Conservation (phyloP, 2,329 filamentous ascomycete genomes). For the Aureobasidium sp. region DNA sequence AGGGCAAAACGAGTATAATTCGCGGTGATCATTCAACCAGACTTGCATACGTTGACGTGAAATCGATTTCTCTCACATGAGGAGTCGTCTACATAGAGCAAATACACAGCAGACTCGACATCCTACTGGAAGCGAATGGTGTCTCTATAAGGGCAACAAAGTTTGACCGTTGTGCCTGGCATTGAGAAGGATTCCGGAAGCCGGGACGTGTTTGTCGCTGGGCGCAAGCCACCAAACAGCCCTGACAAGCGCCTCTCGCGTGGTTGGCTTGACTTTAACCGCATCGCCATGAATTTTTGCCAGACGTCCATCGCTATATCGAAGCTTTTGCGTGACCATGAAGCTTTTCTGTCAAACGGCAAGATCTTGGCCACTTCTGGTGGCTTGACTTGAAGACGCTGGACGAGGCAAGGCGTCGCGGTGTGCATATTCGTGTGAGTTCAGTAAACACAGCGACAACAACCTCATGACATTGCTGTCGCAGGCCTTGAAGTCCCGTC, state of each 20-base stretch:
- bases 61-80: background rate
- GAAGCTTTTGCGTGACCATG: background rate
- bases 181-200: background rate
- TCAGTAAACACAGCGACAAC: background rate
- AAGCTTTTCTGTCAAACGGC: background rate
- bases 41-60: background rate
- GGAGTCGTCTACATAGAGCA: background rate
- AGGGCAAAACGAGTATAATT: background rate
- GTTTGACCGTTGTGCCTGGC: background rate
- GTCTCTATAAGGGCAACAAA: background rate
- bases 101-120: background rate
- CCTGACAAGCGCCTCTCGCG: slow-evolving; percentile 8
- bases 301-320: background rate
- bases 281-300: background rate
- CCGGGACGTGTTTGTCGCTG: background rate
- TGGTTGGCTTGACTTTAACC: slow-evolving; percentile 11
- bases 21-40: background rate
- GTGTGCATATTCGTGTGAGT: background rate
- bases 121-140: background rate
- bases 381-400: background rate
- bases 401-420: background rate
- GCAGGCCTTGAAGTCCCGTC: background rate
- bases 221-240: slow-evolving; percentile 5
- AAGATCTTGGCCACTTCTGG: background rate
- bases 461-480: background rate